Conservation (phyloP, 2,329 filamentous ascomycete species). For the Teratosphaeria viscida region DNA sequence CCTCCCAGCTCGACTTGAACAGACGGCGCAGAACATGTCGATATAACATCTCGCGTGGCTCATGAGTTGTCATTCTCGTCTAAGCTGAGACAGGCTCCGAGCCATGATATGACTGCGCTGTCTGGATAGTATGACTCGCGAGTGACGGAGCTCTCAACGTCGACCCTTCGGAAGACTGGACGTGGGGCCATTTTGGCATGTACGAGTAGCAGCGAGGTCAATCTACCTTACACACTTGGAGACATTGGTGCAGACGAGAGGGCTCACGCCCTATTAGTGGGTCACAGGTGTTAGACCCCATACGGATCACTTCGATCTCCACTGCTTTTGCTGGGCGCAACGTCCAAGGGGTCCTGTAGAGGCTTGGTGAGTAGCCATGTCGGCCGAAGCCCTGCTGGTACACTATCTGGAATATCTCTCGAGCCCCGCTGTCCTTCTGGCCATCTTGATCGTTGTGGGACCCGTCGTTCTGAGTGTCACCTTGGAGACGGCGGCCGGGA, state of each 20-base stretch:
- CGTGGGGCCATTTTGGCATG: too few species aligned
- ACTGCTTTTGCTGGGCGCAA: background rate
- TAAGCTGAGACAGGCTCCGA: too few species aligned
- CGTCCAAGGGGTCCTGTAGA: background rate
- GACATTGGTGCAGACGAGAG: too few species aligned
- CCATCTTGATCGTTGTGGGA: conserved; percentile 9
- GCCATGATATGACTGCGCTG: too few species aligned
- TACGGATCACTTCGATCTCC: background rate
- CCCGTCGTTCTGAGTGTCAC: conserved; percentile 7
- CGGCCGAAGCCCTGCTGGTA: conserved; percentile 6
- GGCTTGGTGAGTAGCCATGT: conserved; percentile 3
- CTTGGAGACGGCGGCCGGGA: conserved; percentile 3
- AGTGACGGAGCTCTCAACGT: too few species aligned
- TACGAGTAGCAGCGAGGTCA: too few species aligned
- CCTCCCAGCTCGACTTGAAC: background rate
- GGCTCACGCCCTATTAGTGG: too few species aligned
- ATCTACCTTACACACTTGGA: too few species aligned
- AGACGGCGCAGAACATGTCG: background rate
- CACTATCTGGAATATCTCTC: conserved; percentile 16
- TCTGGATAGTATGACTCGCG: too few species aligned
- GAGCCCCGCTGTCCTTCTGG: conserved; percentile 8
- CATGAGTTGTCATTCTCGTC: background rate
- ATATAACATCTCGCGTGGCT: background rate
- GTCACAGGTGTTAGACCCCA: too few species aligned
- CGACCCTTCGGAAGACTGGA: too few species aligned